These are phyloP conservation scores for Podospora fimiseda DNA, from an alignment of 495 filamentous ascomycete species.

Conservation along the genomic window DNA sequence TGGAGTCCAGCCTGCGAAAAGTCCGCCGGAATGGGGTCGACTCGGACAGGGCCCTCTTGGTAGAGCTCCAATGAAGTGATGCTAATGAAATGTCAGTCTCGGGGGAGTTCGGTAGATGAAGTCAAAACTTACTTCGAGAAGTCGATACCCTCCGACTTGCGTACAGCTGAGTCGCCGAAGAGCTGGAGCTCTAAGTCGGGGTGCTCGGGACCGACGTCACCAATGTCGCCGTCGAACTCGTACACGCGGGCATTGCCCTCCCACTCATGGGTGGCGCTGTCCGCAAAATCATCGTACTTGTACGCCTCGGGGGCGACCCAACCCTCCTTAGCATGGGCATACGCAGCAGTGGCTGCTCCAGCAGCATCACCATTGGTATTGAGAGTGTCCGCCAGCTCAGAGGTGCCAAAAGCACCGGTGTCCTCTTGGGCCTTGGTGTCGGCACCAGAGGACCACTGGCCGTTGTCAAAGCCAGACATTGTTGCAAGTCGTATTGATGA, in stretches of 20 bases:
- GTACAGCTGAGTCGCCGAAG: slow-evolving; percentile 49
- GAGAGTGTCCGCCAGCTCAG: slow-evolving; percentile 18
- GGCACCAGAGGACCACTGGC: too few relatives aligned
- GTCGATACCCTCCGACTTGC: slow-evolving; percentile 36
- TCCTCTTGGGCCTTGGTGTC: too few relatives aligned
- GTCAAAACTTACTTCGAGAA: slow-evolving; percentile 39
- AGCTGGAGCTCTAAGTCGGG: slow-evolving; percentile 64
- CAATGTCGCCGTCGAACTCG: slow-evolving; percentile 78
- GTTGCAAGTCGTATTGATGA: not conserved
- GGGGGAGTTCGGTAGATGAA: not conserved
- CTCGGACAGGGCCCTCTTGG: slow-evolving; percentile 50
- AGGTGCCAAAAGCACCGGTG: slow-evolving; percentile 15
- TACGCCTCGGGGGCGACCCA: slow-evolving; percentile 51
- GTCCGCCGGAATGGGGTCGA: slow-evolving; percentile 46
- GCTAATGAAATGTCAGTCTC: slow-evolving; percentile 30
- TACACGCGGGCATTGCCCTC: slow-evolving; percentile 56
- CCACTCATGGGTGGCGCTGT: slow-evolving; percentile 23
- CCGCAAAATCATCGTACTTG: slow-evolving; percentile 46
- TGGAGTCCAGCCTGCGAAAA: slow-evolving; percentile 81
- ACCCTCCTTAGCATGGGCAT: slow-evolving; percentile 25
- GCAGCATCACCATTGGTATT: not conserved
- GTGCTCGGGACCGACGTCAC: slow-evolving; percentile 71
- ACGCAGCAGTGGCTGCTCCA: not conserved
- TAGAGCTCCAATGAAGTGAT: slow-evolving; percentile 50
- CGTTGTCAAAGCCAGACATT: slow-evolving; percentile 25